Evolutionary conservation across 495 filamentous ascomycete species (phyloP).

Genomic region (Xylaria scruposa): DNA sequence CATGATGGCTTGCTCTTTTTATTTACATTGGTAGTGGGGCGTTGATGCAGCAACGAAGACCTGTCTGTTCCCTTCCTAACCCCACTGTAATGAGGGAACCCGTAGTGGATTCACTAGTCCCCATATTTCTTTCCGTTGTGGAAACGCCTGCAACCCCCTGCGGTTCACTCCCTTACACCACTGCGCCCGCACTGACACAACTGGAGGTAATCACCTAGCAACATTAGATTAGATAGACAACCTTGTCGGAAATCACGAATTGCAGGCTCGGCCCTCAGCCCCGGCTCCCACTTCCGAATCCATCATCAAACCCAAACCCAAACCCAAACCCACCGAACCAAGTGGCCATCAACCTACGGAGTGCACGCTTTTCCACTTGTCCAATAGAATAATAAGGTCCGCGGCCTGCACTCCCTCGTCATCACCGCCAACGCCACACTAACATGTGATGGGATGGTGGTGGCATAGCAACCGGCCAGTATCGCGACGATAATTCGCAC

Average conservation of each 20-base stretch:
- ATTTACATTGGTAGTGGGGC: slow-evolving; percentile 32
- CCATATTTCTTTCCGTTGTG: background rate
- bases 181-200: background rate
- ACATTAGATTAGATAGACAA: background rate
- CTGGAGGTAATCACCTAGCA: background rate
- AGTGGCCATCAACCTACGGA: background rate
- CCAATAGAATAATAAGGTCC: background rate
- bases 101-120: background rate
- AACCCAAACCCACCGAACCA: background rate
- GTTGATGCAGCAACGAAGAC: slow-evolving; percentile 25
- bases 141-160: background rate
- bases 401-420: background rate
- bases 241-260: background rate
- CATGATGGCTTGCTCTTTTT: slow-evolving; percentile 12
- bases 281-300: background rate
- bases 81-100: background rate
- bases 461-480: slow-evolving; percentile 10
- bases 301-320: background rate
- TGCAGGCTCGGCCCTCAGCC: background rate
- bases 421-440: slow-evolving; percentile 9
- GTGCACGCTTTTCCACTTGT: background rate
- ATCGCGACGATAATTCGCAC: slow-evolving; percentile 14
- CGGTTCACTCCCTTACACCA: too few species aligned
- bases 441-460: slow-evolving; percentile 25
- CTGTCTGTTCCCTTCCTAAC: background rate